These are phyloP conservation scores for Arthroderma sp. DNA, from an alignment of 2,329 filamentous ascomycete genomes.

Conservation along the genomic window DNA sequence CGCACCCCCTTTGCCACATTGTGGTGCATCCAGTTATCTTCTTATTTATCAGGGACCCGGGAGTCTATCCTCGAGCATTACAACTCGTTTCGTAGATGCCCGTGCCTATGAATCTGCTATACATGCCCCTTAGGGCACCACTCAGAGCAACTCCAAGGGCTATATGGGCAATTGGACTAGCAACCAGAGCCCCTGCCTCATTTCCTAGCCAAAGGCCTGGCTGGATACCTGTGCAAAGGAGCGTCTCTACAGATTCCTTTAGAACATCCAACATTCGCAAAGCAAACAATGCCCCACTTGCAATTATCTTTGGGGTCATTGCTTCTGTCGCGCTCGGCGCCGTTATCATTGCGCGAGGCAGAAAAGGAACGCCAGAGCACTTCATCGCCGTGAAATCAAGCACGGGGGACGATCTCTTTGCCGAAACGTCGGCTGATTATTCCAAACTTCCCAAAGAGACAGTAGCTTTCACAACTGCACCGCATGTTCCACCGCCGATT, in stretches of 20 bases:
- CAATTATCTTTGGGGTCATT: slow-evolving; percentile 1
- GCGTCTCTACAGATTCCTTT: slow-evolving; percentile 7
- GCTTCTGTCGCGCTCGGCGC: neutral
- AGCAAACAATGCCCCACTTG: slow-evolving; percentile 3
- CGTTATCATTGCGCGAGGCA: neutral
- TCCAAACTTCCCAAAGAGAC: slow-evolving; percentile 20
- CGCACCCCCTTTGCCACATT: neutral
- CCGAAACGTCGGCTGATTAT: slow-evolving; percentile 6
- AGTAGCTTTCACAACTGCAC: slow-evolving; percentile 22
- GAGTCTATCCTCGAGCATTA: neutral
- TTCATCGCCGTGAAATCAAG: slow-evolving; percentile 3
- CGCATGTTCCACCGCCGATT: slow-evolving; percentile 24
- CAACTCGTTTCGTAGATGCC: neutral
- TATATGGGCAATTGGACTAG: neutral
- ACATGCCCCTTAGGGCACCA: neutral
- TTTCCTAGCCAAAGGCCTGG: too few species aligned
- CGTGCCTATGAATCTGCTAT: neutral
- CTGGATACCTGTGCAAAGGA: neutral
- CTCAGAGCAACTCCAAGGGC: neutral
- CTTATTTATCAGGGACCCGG: neutral
- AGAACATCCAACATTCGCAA: neutral
- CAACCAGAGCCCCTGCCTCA: neutral
- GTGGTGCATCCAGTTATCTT: neutral
- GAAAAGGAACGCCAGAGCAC: slow-evolving; percentile 5
- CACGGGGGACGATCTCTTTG: slow-evolving; percentile 1